Evolutionary conservation across 23 red algal species (phyloP).

Genomic region (Chondrus crispus): DNA sequence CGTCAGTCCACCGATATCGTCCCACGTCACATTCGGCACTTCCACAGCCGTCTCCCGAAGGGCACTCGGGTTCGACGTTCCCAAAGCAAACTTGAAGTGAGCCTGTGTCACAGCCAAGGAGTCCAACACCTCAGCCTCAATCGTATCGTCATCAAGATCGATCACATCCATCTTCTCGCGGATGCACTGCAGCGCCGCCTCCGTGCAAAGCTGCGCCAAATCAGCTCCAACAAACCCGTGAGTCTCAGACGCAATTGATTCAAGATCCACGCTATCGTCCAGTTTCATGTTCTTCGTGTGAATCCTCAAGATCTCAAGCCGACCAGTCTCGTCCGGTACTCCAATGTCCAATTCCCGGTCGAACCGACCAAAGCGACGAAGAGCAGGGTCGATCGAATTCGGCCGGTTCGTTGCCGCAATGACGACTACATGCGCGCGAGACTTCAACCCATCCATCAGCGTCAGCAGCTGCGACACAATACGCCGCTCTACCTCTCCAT

Average conservation of each 20-base stretch:
- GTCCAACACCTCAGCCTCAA: slow-evolving; percentile 97
- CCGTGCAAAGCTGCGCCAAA: slow-evolving; percentile 96
- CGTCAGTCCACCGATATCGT: slow-evolving; percentile 97
- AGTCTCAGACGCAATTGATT: slow-evolving; percentile 82
- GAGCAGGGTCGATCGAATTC: slow-evolving; percentile 95
- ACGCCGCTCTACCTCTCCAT: slow-evolving; percentile 98
- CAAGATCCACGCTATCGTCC: slow-evolving; percentile 90
- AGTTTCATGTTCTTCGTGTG: slow-evolving; percentile 99
- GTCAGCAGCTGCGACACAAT: slow-evolving; percentile 99
- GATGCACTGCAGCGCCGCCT: slow-evolving; percentile 97
- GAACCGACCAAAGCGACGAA: slow-evolving; percentile 98
- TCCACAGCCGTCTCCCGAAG: slow-evolving; percentile 96
- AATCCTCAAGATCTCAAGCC: slow-evolving; percentile 98
- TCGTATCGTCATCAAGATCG: slow-evolving; percentile 96
- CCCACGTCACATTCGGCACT: slow-evolving; percentile 99
- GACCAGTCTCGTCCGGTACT: slow-evolving; percentile 97
- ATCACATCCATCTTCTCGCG: slow-evolving; percentile 99
- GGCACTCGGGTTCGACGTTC: slow-evolving; percentile 90
- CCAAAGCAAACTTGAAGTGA: slow-evolving; percentile 97
- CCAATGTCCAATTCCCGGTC: slow-evolving; percentile 99
- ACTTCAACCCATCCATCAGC: slow-evolving; percentile 98
- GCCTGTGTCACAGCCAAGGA: slow-evolving; percentile 94
- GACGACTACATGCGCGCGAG: slow-evolving; percentile 93
- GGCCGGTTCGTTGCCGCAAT: slow-evolving; percentile 98
- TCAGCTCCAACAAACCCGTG: slow-evolving; percentile 99